phyloP scores from a whole-genome alignment of 345 rosid species.

The Eucalyptus pumila region DNA sequence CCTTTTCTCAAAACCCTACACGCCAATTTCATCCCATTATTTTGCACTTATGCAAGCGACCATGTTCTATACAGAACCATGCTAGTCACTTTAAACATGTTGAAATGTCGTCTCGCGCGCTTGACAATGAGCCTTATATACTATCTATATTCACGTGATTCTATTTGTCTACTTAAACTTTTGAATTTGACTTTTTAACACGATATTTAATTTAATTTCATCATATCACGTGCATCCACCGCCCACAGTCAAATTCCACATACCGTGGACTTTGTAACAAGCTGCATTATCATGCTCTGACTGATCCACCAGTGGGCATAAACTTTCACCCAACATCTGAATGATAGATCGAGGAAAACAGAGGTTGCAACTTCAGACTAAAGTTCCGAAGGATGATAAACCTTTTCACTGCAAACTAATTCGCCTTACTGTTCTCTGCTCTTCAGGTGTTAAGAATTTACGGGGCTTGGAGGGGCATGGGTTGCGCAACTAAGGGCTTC shows the following conservation, averaged over 20 bases:
- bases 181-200: too few species aligned
- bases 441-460: slow-evolving; percentile 48
- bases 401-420: background rate
- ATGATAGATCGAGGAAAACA: background rate
- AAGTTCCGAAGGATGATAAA: background rate
- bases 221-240: background rate
- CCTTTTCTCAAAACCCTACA: background rate
- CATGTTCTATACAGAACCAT: background rate
- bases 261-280: slow-evolving; percentile 5
- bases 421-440: slow-evolving; percentile 48
- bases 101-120: background rate
- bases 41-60: background rate
- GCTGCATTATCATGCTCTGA: slow-evolving; percentile 58
- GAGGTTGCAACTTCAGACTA: background rate
- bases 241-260: background rate
- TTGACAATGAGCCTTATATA: background rate
- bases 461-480: slow-evolving; percentile 55
- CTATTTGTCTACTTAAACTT: background rate
- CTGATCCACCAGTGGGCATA: slow-evolving; percentile 62
- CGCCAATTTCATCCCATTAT: background rate
- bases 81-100: background rate
- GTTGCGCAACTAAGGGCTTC: slow-evolving; percentile 31
- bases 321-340: slow-evolving; percentile 67
- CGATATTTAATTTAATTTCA: too few species aligned
- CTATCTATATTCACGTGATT: too few species aligned